These are phyloP conservation scores for Punctularia strigosozonata DNA, from an alignment of 768 basidiomycete species.

Conservation along the genomic window DNA sequence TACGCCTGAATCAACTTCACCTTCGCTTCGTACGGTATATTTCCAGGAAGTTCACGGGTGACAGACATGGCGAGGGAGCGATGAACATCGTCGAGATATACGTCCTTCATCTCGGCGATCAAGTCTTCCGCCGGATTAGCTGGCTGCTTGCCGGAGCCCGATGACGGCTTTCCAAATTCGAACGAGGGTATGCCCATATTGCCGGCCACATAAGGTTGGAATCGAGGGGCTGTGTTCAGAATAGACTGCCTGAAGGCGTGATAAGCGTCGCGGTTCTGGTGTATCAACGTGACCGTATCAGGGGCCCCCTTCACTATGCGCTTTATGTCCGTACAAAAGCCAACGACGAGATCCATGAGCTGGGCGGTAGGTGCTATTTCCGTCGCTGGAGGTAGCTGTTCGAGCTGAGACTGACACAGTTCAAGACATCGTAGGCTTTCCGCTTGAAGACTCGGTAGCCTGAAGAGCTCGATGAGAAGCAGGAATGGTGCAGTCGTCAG, in stretches of 20 bases:
- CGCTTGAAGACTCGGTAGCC: background rate
- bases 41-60: constrained; percentile 10
- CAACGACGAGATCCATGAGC: background rate
- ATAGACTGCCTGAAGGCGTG: constrained; percentile 33
- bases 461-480: background rate
- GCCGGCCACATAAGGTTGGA: constrained; percentile 30
- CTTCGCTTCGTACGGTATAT: constrained; percentile 26
- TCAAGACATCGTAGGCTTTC: background rate
- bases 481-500: background rate
- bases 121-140: background rate
- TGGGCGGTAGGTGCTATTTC: background rate
- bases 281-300: background rate
- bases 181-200: background rate
- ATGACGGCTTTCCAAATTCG: background rate
- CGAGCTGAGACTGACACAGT: background rate
- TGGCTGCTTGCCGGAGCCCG: background rate
- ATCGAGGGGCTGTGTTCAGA: constrained; percentile 41
- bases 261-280: background rate
- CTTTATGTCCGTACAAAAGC: background rate
- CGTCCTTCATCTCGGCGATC: constrained; percentile 24
- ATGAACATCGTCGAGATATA: background rate
- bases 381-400: background rate
- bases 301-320: background rate
- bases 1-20: constrained; percentile 19
- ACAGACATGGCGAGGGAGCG: background rate